Conservation (phyloP, 345 rosid species). For the Dimocarpus longan region DNA sequence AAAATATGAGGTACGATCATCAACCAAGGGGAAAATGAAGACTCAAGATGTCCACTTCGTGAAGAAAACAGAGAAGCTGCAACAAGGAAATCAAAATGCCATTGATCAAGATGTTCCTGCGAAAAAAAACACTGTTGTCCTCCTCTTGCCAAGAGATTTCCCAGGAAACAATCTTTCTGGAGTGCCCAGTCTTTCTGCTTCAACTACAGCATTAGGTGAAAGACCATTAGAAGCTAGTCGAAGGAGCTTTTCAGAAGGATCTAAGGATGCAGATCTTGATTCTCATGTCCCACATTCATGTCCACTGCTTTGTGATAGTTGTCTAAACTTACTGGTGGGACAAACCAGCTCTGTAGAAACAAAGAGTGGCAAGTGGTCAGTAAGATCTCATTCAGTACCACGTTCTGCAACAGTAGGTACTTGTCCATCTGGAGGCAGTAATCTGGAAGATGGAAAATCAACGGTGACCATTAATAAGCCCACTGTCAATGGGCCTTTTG, state of each 20-base stretch:
- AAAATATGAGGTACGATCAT: constrained; percentile 35
- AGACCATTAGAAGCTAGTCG: constrained; percentile 37
- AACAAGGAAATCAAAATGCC: constrained; percentile 30
- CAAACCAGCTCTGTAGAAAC: constrained; percentile 26
- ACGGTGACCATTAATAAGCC: constrained; percentile 15
- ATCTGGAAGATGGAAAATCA: constrained; percentile 39
- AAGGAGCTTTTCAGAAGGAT: constrained; percentile 42
- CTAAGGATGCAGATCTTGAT: constrained; percentile 30
- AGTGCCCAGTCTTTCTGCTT: constrained; percentile 33
- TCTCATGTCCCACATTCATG: constrained; percentile 44
- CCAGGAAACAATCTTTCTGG: constrained; percentile 37
- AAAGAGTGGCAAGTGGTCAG: constrained; percentile 30
- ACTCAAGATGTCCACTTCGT: constrained; percentile 31
- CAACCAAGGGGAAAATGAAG: constrained; percentile 30
- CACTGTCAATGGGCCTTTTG: constrained; percentile 30
- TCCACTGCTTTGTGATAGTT: constrained; percentile 41
- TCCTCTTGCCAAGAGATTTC: constrained; percentile 51
- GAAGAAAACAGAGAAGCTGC: constrained; percentile 35
- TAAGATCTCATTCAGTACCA: constrained; percentile 39
- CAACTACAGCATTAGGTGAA: constrained; percentile 24
- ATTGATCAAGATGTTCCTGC: constrained; percentile 27
- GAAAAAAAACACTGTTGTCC: constrained; percentile 42
- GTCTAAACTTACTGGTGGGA: constrained; percentile 35
- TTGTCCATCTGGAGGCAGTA: constrained; percentile 34
- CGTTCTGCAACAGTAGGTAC: constrained; percentile 34